These are phyloP conservation scores for Epichloe amarillans DNA, from an alignment of 2,329 filamentous ascomycete species.

Conservation along the genomic window DNA sequence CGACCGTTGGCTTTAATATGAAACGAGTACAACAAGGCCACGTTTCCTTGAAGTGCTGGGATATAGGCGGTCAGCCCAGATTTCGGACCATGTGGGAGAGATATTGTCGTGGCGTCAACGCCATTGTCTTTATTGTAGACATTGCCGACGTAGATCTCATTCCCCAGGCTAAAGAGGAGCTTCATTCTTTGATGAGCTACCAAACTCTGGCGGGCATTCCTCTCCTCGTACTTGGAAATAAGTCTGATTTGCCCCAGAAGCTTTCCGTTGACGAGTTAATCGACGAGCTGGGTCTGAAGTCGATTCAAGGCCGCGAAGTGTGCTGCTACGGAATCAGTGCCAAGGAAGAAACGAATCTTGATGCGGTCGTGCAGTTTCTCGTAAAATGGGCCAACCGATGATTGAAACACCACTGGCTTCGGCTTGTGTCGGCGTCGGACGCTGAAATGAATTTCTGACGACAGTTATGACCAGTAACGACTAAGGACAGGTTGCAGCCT, in stretches of 20 bases:
- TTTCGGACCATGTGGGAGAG: slow-evolving; percentile 99
- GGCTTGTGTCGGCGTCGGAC: not conserved
- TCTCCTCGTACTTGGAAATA: slow-evolving; percentile 88
- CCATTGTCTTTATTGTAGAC: slow-evolving; percentile 97
- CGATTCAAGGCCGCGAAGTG: slow-evolving; percentile 82
- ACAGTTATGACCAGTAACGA: slow-evolving; percentile 7
- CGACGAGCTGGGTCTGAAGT: slow-evolving; percentile 79
- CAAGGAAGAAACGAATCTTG: slow-evolving; percentile 96
- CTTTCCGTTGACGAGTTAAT: slow-evolving; percentile 91
- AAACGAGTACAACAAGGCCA: slow-evolving; percentile 96
- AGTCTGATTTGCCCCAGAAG: slow-evolving; percentile 86
- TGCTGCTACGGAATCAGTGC: slow-evolving; percentile 98
- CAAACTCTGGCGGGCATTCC: slow-evolving; percentile 79
- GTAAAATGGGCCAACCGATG: slow-evolving; percentile 75
- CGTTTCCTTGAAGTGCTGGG: slow-evolving; percentile 98
- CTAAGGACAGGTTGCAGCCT: slow-evolving; percentile 1
- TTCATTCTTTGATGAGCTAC: slow-evolving; percentile 79
- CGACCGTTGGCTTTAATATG: slow-evolving; percentile 98
- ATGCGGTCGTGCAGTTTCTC: slow-evolving; percentile 92
- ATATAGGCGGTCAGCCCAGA: slow-evolving; percentile 89
- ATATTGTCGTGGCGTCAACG: slow-evolving; percentile 94
- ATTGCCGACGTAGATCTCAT: slow-evolving; percentile 75
- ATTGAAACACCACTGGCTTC: slow-evolving; percentile 12
- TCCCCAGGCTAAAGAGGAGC: slow-evolving; percentile 77
- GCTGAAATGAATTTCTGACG: slow-evolving; percentile 1